Evolutionary conservation across 371 early-diverging fungal genomes (phyloP), one percentile per base, ranked within the genome.

Genomic region (Rhizopus sp.): DNA sequence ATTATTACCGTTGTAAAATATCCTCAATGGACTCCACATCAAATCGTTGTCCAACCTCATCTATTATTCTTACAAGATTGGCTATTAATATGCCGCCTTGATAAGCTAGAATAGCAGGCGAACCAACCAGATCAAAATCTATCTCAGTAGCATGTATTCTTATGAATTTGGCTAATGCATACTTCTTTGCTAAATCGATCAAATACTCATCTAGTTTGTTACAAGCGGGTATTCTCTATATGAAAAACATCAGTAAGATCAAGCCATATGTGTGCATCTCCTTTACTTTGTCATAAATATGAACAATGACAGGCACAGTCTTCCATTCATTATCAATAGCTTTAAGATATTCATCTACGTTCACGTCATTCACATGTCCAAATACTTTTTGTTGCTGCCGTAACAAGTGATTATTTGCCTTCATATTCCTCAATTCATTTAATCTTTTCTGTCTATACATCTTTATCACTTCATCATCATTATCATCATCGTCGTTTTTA

Each of bases 21-120:
- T 73, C 68, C 42, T 78, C 79, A 17, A 78, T 67, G 4, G 70
- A 52, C 42, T 78, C 79, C 45, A 53, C 49, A 62, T 64, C 69
- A 54, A 71, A 75, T 12, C 64, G 55, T 15, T 63, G 35, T 9
- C 73, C 71, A 29, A 74, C 72, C 46, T 68, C 58, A 48, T 83
- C 81, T 32, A 73, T 66, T 13, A 83, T 55, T 40, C 81, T 68
- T 23, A 83, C 78, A 41, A 79, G 57, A 61, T 83, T 83, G 33
- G 78, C 73, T 4, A 83, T 64, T 17, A 83, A 62, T 7, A 66
- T 50, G 9, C 81, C 81, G 52, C 68, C 63, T 56, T 72, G 69
- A 65, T 83, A 83, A 35, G 62, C 77, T 32, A 83, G 54, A 35
- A 83, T 66, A n/a, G 81, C 75, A 47, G 83, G 81, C 38, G 81